These are phyloP conservation scores for Biscogniauxia mediterranea DNA, from an alignment of 2,329 filamentous ascomycete genomes.

Conservation along the genomic window DNA sequence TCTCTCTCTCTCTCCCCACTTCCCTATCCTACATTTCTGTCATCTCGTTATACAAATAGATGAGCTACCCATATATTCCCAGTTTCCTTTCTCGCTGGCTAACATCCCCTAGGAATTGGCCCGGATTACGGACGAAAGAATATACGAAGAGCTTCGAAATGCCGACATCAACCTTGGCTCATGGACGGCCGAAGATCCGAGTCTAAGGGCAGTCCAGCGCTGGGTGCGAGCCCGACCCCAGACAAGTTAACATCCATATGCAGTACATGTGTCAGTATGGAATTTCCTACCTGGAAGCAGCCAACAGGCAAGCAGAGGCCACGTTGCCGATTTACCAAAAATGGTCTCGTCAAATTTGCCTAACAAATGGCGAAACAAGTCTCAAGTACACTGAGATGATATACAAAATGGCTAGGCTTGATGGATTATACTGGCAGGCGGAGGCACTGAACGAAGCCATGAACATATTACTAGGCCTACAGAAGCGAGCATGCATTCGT, in stretches of 20 bases:
- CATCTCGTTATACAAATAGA: background rate
- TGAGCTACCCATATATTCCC: background rate
- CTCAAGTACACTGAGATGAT: background rate
- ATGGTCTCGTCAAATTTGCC: background rate
- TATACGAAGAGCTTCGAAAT: conserved; percentile 55
- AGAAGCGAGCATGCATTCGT: background rate
- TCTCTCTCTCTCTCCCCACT: conserved; percentile 3
- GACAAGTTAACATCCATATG: conserved; percentile 21
- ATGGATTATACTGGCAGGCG: background rate
- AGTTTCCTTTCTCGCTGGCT: background rate
- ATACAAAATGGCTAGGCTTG: background rate
- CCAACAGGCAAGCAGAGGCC: background rate
- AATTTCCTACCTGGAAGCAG: background rate
- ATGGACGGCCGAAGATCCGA: conserved; percentile 64
- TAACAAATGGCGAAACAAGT: background rate
- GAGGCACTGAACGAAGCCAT: background rate
- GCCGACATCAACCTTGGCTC: conserved; percentile 55
- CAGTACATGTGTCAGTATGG: background rate
- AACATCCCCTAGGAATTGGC: conserved; percentile 50
- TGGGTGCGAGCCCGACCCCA: conserved; percentile 52
- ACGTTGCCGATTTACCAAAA: background rate
- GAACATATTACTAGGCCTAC: background rate
- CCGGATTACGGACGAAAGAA: conserved; percentile 55
- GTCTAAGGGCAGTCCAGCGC: conserved; percentile 54
- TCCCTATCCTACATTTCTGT: conserved; percentile 6